Conservation (phyloP, 228 moss, liverwort and hornwort genomes). For the Sphagnum magellanicum region DNA sequence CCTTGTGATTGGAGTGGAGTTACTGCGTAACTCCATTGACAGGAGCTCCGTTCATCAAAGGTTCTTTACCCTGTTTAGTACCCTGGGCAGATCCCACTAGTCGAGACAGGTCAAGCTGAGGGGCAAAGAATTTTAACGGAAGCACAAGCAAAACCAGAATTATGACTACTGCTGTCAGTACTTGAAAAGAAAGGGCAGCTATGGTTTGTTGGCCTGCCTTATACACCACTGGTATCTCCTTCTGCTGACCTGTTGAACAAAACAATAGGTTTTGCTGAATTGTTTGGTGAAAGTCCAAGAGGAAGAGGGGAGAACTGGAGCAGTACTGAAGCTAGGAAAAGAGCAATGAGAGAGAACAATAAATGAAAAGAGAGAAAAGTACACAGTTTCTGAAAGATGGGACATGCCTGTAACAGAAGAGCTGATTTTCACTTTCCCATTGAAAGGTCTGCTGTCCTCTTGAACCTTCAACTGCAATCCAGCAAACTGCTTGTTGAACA, state of each 20-base stretch:
- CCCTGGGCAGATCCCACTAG: constrained; percentile 20
- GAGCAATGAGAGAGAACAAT: no score
- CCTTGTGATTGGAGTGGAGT: constrained; percentile 24
- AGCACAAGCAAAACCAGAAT: constrained; percentile 57
- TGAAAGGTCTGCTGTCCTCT: constrained; percentile 52
- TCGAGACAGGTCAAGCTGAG: constrained; percentile 68
- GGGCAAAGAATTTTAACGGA: constrained; percentile 77
- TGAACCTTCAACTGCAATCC: constrained; percentile 51
- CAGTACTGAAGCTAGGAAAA: no score
- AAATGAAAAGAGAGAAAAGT: no score
- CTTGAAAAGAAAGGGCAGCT: constrained; percentile 39
- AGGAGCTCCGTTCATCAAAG: constrained; percentile 9
- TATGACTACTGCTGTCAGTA: constrained; percentile 44
- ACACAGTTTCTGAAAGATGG: not conserved
- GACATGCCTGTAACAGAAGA: constrained; percentile 40
- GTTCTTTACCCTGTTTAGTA: constrained; percentile 15
- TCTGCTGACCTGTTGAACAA: constrained; percentile 48
- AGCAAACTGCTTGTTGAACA: no score
- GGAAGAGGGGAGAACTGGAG: no score
- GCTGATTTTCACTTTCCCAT: constrained; percentile 55
- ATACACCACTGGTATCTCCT: constrained; percentile 60
- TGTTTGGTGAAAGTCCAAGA: no score
- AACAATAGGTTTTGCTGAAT: not conserved
- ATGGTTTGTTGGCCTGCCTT: constrained; percentile 39
- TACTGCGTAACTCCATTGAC: constrained; percentile 15